Base-by-base conservation (phyloP, 163 green algal genomes). In the Prototheca wickerhamii region DNA sequence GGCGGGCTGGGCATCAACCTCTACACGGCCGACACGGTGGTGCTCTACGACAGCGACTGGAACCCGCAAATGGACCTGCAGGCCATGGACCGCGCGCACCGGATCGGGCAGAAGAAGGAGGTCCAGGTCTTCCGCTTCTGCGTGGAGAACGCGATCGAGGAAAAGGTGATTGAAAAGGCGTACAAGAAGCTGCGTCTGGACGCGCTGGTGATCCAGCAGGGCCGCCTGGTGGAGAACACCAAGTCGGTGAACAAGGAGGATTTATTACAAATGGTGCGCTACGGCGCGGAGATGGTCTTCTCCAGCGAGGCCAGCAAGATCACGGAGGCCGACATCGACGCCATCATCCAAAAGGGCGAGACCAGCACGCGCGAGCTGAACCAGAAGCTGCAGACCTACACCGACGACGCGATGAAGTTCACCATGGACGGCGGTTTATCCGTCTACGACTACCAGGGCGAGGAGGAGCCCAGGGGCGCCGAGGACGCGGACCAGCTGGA, bases 121-220 rank as follows among this genome's bases (percentile, higher is more conserved):
- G 93, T 97, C 71, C 86, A 95, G 70, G 93, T 98, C 35, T 98
- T 96, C 84, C 83, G 92, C 28, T 93, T 98, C 70, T 97, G 90
- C 83, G 95, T 87, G 43, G 92, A 98, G 77, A 89, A 93, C 82
- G 88, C 82, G 34, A 96, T 99, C 55, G 93, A 99, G 76, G 93
- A 98, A 78, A 99, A 99, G 87, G 90, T 99, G n/a, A 98, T 98
- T 61, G 93, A 99, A 81, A 97, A 97, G 82, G 93, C 93, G 43
- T 97, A 98, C 82, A 97, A 98, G 82, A 98, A 98, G 86, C 85
- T 98, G 76, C 85, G 89, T 15, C 83, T 98, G 62, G 93, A 99
- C 63, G 93, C 93, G 31, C 84, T 99, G 53, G 91, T 99, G 63
- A 99, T 99, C 74, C 93, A 99, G 83, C 93, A 99, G 82, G 93